Conservation (phyloP, 2,329 filamentous ascomycete species). For the Paraphaeosphaeria minitans region DNA sequence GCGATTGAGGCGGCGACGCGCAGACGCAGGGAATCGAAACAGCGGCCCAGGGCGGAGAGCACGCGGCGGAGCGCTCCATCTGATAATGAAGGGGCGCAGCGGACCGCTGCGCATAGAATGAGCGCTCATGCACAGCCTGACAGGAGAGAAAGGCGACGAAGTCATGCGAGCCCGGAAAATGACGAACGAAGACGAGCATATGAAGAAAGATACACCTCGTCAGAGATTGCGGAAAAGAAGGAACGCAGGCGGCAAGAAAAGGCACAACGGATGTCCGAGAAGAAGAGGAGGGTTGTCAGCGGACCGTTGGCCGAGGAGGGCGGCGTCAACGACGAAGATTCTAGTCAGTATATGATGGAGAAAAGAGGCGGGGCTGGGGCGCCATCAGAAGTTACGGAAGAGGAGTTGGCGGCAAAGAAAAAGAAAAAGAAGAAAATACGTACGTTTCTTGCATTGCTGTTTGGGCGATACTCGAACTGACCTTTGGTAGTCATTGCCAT, state of each 20-base stretch:
- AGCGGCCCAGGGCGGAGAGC: slow-evolving; percentile 22
- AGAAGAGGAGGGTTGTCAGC: slow-evolving; percentile 52
- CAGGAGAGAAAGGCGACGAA: slow-evolving; percentile 30
- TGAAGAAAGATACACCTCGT: slow-evolving; percentile 44
- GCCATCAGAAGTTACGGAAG: slow-evolving; percentile 45
- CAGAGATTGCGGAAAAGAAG: slow-evolving; percentile 45
- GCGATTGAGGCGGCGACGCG: slow-evolving; percentile 30
- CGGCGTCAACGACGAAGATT: slow-evolving; percentile 51
- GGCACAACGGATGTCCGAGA: slow-evolving; percentile 48
- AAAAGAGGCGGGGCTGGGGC: slow-evolving; percentile 48
- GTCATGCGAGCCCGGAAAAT: slow-evolving; percentile 37
- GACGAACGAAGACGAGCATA: slow-evolving; percentile 35
- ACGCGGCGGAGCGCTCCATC: slow-evolving; percentile 16
- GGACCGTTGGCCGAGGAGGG: slow-evolving; percentile 54
- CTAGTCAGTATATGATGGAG: slow-evolving; percentile 45
- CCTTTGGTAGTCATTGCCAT: slow-evolving; percentile 45
- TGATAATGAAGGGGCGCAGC: slow-evolving; percentile 25
- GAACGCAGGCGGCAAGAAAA: slow-evolving; percentile 50
- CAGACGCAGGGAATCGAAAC: slow-evolving; percentile 21
- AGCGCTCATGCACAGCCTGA: slow-evolving; percentile 21
- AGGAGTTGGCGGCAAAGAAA: slow-evolving; percentile 46
- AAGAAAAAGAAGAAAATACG: slow-evolving; percentile 62
- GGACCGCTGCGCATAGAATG: slow-evolving; percentile 28
- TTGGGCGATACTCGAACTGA: slow-evolving; percentile 4
- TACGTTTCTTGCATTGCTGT: slow-evolving; percentile 45